Evolutionary conservation across 352 stramenopile genomes (phyloP).

Genomic region (Pythium pyrilobum): DNA sequence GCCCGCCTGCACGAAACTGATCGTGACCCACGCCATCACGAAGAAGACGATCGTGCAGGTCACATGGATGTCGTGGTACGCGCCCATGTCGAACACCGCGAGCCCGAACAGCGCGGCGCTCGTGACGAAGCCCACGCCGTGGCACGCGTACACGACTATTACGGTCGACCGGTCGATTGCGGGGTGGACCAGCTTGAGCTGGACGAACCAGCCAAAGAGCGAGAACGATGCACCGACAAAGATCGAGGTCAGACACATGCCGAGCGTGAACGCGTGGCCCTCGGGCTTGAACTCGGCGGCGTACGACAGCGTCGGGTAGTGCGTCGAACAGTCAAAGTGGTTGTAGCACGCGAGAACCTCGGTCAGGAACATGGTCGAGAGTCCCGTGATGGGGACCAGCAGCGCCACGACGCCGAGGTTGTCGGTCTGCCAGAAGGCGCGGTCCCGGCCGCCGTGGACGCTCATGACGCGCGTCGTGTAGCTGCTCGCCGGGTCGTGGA

Average conservation of each 20-base stretch:
- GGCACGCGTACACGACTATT: conserved; percentile 13
- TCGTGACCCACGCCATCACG: conserved; percentile 54
- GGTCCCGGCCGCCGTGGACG: neutral
- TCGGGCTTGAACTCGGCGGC: conserved; percentile 74
- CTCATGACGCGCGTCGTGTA: conserved; percentile 3
- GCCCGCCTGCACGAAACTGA: conserved; percentile 49
- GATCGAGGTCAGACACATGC: conserved; percentile 75
- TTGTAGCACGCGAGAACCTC: conserved; percentile 59
- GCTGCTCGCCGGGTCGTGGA: neutral
- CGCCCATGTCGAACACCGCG: conserved; percentile 73
- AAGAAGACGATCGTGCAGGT: conserved; percentile 76
- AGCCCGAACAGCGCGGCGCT: conserved; percentile 56
- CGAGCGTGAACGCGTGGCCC: conserved; percentile 56
- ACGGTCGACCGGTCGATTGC: neutral
- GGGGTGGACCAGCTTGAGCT: conserved; percentile 28
- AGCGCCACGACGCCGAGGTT: conserved; percentile 65
- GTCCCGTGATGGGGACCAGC: conserved; percentile 63
- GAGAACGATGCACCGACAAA: conserved; percentile 52
- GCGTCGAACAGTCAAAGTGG: conserved; percentile 67
- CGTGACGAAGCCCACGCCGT: conserved; percentile 26
- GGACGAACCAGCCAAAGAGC: conserved; percentile 73
- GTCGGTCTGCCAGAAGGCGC: conserved; percentile 23
- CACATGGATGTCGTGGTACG: conserved; percentile 66
- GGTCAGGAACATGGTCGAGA: conserved; percentile 69
- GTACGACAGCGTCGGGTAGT: conserved; percentile 84